phyloP scores from a whole-genome alignment of 768 basidiomycete genomes.

The Atractiella rhizophila region DNA sequence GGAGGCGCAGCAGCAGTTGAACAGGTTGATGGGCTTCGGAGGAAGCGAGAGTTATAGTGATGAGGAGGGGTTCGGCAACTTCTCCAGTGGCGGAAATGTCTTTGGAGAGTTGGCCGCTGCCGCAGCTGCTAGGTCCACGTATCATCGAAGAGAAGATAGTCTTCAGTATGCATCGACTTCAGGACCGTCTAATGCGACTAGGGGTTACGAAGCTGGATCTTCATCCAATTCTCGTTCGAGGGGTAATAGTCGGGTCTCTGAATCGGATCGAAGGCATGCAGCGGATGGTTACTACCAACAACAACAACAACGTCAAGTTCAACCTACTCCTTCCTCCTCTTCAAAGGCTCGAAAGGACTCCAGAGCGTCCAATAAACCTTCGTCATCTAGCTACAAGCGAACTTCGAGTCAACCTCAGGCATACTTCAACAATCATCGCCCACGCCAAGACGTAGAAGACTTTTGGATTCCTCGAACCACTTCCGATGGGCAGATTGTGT shows the following conservation, averaged over 20 bases:
- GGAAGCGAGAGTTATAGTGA: not conserved
- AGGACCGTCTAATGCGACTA: too few relatives aligned
- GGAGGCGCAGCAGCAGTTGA: not conserved
- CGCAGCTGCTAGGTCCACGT: slow-evolving; percentile 5
- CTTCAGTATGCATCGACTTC: too few relatives aligned
- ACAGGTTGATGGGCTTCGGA: not conserved
- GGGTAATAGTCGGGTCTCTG: not conserved
- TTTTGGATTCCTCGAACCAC: slow-evolving; percentile 82
- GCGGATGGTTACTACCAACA: not conserved
- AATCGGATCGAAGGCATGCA: slow-evolving; percentile 5
- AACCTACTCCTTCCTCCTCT: not conserved
- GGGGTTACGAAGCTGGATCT: too few relatives aligned
- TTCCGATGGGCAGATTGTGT: slow-evolving; percentile 69
- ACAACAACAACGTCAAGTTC: not conserved
- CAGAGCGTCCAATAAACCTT: not conserved
- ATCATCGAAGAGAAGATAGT: too few relatives aligned
- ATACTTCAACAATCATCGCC: too few relatives aligned
- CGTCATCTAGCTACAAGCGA: not conserved
- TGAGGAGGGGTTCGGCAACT: slow-evolving; percentile 7
- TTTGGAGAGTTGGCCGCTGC: slow-evolving; percentile 17
- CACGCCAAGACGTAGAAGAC: slow-evolving; percentile 29
- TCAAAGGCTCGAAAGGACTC: not conserved
- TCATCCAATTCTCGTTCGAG: too few relatives aligned
- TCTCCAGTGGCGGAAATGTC: slow-evolving; percentile 15
- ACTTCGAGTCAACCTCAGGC: slow-evolving; percentile 1